Evolutionary conservation across 2,329 filamentous ascomycete species (phyloP).

Genomic region (Stachybotrys chartarum): DNA sequence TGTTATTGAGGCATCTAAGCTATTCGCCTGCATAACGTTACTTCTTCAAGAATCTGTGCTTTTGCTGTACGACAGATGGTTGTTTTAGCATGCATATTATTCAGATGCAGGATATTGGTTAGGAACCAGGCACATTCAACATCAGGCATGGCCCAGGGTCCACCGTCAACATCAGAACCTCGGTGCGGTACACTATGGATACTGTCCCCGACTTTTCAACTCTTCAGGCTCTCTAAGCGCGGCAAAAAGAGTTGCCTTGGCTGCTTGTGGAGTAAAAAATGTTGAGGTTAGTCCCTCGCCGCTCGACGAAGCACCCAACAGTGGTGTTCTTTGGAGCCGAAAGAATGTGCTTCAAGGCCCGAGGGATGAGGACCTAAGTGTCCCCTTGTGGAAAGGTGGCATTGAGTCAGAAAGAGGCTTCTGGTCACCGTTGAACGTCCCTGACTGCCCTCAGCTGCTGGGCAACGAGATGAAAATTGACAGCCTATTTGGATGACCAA

Average conservation of each 20-base stretch:
- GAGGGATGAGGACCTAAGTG: conserved; percentile 8
- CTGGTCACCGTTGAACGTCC: no score
- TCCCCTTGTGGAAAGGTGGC: conserved; percentile 3
- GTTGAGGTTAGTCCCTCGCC: conserved; percentile 4
- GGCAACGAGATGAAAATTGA: no score
- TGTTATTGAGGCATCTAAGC: conserved; percentile 8
- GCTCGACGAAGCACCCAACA: conserved; percentile 4
- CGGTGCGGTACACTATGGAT: conserved; percentile 5
- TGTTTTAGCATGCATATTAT: conserved; percentile 8
- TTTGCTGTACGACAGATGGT: conserved; percentile 11
- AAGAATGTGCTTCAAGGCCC: conserved; percentile 10
- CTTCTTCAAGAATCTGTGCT: conserved; percentile 7
- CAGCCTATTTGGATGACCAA: no score
- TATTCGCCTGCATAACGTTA: conserved; percentile 5
- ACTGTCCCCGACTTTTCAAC: conserved; percentile 6
- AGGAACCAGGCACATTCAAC: conserved; percentile 5
- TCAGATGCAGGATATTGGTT: conserved; percentile 6
- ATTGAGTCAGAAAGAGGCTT: no score
- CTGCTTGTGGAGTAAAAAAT: neutral
- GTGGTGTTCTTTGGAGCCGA: conserved; percentile 13
- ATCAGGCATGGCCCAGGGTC: conserved; percentile 7
- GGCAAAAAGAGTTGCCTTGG: conserved; percentile 2
- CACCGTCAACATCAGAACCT: conserved; percentile 5
- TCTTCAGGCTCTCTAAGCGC: conserved; percentile 2
- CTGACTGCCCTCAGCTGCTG: no score